Percentiles rank a stretch among this genome's conserved stretches.
Conservation (phyloP, 306 rosid species). For the Corylus avellana region DNA sequence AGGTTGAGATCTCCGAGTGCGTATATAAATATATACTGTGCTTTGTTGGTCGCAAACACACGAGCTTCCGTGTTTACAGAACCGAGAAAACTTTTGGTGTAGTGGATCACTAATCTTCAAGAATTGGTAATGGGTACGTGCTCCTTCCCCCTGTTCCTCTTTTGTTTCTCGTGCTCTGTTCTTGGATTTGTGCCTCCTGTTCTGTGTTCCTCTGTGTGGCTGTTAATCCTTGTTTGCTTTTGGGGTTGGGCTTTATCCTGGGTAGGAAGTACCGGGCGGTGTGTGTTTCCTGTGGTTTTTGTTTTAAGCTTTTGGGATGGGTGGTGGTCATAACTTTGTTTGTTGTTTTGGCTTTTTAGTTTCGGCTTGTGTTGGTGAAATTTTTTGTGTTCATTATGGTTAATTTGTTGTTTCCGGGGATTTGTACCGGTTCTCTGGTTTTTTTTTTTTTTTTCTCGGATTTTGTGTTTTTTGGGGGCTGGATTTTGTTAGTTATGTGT, state of each 20-base stretch:
- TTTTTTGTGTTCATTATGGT: background rate
- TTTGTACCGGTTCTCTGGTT: constrained; percentile 7
- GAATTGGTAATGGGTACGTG: constrained; percentile 59
- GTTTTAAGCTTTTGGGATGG: background rate
- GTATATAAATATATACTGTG: constrained; percentile 5
- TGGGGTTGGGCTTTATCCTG: background rate
- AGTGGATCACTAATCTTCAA: constrained; percentile 42
- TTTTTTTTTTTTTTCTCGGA: background rate
- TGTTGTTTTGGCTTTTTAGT: background rate
- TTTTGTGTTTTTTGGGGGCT: constrained; percentile 6
- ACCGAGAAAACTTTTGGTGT: constrained; percentile 33
- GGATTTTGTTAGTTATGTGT: background rate
- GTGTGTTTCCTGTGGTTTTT: background rate
- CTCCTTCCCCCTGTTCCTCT: background rate
- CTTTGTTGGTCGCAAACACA: constrained; percentile 8
- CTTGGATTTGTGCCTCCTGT: constrained; percentile 33
- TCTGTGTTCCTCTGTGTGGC: constrained; percentile 12
- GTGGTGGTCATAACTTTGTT: background rate
- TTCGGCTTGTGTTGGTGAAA: background rate
- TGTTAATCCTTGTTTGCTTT: constrained; percentile 17
- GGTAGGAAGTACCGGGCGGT: constrained; percentile 11
- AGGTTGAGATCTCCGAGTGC: constrained; percentile 40
- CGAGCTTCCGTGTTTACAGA: constrained; percentile 32
- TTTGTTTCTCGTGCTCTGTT: constrained; percentile 36
- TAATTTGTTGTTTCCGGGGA: background rate